Conservation (phyloP, 2,329 filamentous ascomycete species). For the Trichoderma simmonsii region DNA sequence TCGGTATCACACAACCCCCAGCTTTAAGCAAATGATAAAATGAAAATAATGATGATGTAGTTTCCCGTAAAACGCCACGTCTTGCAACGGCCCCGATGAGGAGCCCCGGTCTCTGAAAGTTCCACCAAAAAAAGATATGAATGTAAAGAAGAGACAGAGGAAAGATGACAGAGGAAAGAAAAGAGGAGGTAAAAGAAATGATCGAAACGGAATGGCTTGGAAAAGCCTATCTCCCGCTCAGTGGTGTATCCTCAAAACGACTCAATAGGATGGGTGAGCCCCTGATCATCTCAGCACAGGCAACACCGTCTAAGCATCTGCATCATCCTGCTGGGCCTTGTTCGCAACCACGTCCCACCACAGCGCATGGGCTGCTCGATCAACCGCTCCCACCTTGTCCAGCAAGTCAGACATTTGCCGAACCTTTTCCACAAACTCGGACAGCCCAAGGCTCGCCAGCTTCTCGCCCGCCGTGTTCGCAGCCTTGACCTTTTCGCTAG, state of each 20-base stretch:
- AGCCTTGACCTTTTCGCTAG: conserved; percentile 67
- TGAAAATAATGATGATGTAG: not conserved
- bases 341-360: conserved; percentile 69
- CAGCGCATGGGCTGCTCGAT: conserved; percentile 62
- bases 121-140: not conserved
- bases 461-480: conserved; percentile 67
- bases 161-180: not conserved
- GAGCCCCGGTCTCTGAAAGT: not conserved
- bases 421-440: conserved; percentile 69
- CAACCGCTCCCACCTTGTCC: conserved; percentile 61
- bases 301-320: conserved; percentile 23
- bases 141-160: not conserved
- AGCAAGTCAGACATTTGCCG: conserved; percentile 68
- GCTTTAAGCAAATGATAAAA: not conserved
- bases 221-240: not conserved
- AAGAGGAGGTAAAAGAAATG: not conserved
- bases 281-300: conserved; percentile 31
- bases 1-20: not conserved
- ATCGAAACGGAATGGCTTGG: not conserved
- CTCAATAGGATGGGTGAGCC: not conserved
- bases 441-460: conserved; percentile 65
- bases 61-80: conserved; percentile 8
- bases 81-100: not conserved
- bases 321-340: conserved; percentile 47
- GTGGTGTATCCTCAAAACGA: not conserved